Evolutionary conservation across 495 filamentous ascomycete genomes (phyloP), one percentile per base, ranked within the genome.

Genomic region (Penicillium egyptiacum): DNA sequence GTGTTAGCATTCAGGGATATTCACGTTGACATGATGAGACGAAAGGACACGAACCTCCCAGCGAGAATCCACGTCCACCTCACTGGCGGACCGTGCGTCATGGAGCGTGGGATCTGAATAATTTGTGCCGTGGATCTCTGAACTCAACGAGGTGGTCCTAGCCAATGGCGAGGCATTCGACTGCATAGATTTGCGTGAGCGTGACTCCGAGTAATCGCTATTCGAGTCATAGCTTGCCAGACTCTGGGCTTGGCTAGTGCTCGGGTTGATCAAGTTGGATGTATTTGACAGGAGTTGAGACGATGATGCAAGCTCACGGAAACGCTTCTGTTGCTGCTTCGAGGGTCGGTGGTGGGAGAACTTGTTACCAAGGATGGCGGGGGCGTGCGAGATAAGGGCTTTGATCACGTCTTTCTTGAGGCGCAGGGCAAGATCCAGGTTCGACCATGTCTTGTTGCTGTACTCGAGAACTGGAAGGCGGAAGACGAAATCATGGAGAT

Each of bases 361-460:
- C 66, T 98, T 98, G 78, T 98, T 98, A 48, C 94, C 90, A 56
- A 98, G 88, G 64, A 98, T 98, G 48, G 95, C 92, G 22, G 92
- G 93, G 3, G 92, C 90, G 70, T 98, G 94, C 28, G 90, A 93
- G 64, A 98, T 92, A 20, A 98, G 81, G 1, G 95, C 95, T 64
- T 88, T 87, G 70, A 96, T 94, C 60, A 97, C 89, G 53, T 95
- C 91, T 61, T 88, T 91, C 80, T 99, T 98, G 44, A 99, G 77
- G 19, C 88, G 87, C 48, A 97, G 76, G 1, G 93, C 92, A 11
- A 99, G 83, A 59, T 99, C 94, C 8, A 98, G 84, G 69, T 98
- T 98, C 17, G 93, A 97, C 94, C 94, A 99, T 10, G 92, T 98
- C 75, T 97, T 98, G 77, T 99, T 98, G 48, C 90, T 83, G 70